A percentile compares a stretch with the other conserved stretches of the same genome.
phyloP scores from a whole-genome alignment of 345 rosid genomes.

The Pseudoturritis turrita region DNA sequence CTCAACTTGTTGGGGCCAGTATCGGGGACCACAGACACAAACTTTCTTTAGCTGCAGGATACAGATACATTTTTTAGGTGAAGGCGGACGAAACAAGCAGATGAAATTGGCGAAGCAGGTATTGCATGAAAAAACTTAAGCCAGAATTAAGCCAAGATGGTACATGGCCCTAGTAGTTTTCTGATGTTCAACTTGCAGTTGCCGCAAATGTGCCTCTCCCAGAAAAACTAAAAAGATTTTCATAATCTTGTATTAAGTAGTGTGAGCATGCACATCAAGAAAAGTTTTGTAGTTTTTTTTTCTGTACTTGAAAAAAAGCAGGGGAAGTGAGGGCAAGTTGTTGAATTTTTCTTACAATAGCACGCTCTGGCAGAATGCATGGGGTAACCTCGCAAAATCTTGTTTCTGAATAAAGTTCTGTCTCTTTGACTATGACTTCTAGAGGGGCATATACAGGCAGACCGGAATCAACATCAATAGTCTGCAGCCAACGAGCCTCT shows the following conservation, averaged over 20 bases:
- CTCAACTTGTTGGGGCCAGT: slow-evolving; percentile 90
- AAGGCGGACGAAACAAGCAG: not conserved
- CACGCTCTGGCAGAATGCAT: slow-evolving; percentile 92
- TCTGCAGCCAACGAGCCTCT: slow-evolving; percentile 96
- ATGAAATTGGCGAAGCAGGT: not conserved
- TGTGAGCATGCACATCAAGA: not conserved
- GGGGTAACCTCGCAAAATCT: slow-evolving; percentile 86
- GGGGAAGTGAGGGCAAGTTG: slow-evolving; percentile 5
- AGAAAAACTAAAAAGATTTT: not conserved
- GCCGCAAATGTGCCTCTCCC: not conserved
- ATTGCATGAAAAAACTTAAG: not conserved
- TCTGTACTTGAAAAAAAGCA: not conserved
- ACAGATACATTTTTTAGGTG: slow-evolving; percentile 28
- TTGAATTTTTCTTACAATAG: slow-evolving; percentile 58
- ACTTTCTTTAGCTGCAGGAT: slow-evolving; percentile 70
- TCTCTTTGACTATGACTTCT: slow-evolving; percentile 77
- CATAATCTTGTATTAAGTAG: not conserved
- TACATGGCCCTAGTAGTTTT: not conserved
- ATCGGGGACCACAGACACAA: slow-evolving; percentile 91
- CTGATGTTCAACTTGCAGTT: not conserved
- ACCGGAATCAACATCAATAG: slow-evolving; percentile 94
- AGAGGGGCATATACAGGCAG: slow-evolving; percentile 90
- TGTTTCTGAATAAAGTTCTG: slow-evolving; percentile 84
- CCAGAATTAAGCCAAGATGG: not conserved
- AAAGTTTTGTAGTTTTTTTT: not conserved